Evolutionary conservation across 2,329 filamentous ascomycete genomes (phyloP).

Genomic region (Neonectria coccinea): DNA sequence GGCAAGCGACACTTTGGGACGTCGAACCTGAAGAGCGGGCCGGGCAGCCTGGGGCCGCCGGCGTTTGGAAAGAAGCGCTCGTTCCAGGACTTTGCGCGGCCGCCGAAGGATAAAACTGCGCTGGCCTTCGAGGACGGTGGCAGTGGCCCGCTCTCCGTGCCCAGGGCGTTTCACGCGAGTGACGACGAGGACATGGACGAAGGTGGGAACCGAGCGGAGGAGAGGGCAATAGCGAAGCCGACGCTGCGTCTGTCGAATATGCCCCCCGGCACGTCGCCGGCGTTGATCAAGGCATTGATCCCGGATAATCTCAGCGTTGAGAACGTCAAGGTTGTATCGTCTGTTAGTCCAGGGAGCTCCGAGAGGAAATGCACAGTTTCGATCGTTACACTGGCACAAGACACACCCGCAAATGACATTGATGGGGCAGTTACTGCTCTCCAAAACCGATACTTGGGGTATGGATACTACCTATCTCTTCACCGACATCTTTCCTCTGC

Average conservation of each 20-base stretch:
- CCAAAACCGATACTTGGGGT: slow-evolving; percentile 87
- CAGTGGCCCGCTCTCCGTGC: slow-evolving; percentile 65
- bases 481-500: slow-evolving; percentile 87
- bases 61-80: slow-evolving; percentile 67
- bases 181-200: slow-evolving; percentile 66
- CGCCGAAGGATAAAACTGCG: slow-evolving; percentile 41
- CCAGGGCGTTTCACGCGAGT: slow-evolving; percentile 79
- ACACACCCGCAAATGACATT: slow-evolving; percentile 85
- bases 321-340: slow-evolving; percentile 76
- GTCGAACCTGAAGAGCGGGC: slow-evolving; percentile 68
- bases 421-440: slow-evolving; percentile 81
- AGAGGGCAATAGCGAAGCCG: slow-evolving; percentile 71
- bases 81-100: slow-evolving; percentile 57
- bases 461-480: slow-evolving; percentile 83
- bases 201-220: slow-evolving; percentile 60
- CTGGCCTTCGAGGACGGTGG: slow-evolving; percentile 56
- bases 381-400: slow-evolving; percentile 83
- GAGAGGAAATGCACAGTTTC: slow-evolving; percentile 81
- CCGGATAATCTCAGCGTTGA: slow-evolving; percentile 74
- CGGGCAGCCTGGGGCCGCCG: slow-evolving; percentile 69
- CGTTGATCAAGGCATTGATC: slow-evolving; percentile 70
- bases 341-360: slow-evolving; percentile 60
- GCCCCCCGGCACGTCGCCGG: slow-evolving; percentile 69
- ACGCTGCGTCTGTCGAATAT: slow-evolving; percentile 71
- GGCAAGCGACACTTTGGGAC: slow-evolving; percentile 75